These are phyloP conservation scores for Blastocystis hominis DNA, from an alignment of 352 stramenopile genomes.

Conservation along the genomic window DNA sequence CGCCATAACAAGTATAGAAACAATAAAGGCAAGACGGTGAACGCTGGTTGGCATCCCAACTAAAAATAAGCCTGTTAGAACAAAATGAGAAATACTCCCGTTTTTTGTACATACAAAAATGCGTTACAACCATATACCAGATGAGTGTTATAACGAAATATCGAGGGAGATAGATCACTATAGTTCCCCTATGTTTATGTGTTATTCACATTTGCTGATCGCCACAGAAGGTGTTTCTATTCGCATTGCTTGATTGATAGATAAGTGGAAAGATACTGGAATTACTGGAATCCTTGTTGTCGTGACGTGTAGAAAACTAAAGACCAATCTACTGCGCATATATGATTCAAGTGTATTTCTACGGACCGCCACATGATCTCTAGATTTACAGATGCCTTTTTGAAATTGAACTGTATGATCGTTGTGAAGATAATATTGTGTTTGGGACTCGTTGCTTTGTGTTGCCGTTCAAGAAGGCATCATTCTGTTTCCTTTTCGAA, in stretches of 20 bases:
- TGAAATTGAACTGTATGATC: constrained; percentile 37
- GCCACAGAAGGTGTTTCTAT: background rate
- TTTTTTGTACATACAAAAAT: constrained; percentile 2
- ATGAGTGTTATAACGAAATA: background rate
- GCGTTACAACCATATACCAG: constrained; percentile 46
- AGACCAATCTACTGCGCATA: constrained; percentile 10
- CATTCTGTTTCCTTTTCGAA: constrained; percentile 40
- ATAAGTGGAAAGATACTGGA: constrained; percentile 36
- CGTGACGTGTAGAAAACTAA: constrained; percentile 44
- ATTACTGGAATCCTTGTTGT: constrained; percentile 36
- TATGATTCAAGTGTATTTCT: background rate
- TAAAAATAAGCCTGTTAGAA: too few species aligned
- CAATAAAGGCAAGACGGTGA: too few species aligned
- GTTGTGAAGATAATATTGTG: background rate
- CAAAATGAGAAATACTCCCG: too few species aligned
- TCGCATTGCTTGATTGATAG: background rate
- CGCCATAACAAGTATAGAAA: too few species aligned
- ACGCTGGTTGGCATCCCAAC: too few species aligned
- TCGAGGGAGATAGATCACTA: constrained; percentile 7
- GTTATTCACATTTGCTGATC: constrained; percentile 36
- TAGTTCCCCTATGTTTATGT: constrained; percentile 43
- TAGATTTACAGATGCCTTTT: constrained; percentile 20
- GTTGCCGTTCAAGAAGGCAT: background rate
- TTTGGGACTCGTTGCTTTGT: constrained; percentile 23
- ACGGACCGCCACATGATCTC: background rate